These are phyloP conservation scores for Aquilaria malaccensis DNA, from an alignment of 345 rosid species.

Conservation along the genomic window DNA sequence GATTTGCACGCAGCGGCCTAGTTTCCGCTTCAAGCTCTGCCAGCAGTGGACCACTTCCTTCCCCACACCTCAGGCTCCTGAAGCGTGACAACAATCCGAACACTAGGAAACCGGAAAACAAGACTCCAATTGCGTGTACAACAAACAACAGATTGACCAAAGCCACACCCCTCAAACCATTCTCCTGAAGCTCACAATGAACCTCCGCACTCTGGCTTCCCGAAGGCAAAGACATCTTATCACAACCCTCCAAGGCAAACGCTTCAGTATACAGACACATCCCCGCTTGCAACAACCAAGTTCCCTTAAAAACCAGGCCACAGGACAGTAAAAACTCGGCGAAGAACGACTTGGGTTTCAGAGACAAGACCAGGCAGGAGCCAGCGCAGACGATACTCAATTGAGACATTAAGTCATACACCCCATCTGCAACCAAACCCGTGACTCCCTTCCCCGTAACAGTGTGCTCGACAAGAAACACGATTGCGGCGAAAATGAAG, in stretches of 20 bases:
- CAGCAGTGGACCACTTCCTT: conserved; percentile 38
- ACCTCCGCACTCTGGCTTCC: conserved; percentile 27
- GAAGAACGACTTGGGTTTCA: conserved; percentile 39
- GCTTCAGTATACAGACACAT: conserved; percentile 38
- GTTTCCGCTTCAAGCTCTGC: conserved; percentile 30
- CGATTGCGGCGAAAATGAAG: conserved; percentile 25
- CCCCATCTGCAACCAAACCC: conserved; percentile 23
- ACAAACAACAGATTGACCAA: conserved; percentile 48
- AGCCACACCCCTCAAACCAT: conserved; percentile 45
- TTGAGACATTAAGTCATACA: conserved; percentile 30
- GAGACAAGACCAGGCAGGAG: conserved; percentile 44
- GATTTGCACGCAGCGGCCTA: conserved; percentile 10
- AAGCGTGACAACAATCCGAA: conserved; percentile 30
- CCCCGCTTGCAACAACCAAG: conserved; percentile 51
- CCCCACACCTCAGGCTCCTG: conserved; percentile 28
- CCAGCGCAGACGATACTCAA: conserved; percentile 39
- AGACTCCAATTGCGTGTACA: conserved; percentile 35
- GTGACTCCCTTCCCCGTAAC: conserved; percentile 32
- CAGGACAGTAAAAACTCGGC: conserved; percentile 39
- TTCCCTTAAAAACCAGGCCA: conserved; percentile 45
- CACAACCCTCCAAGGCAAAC: conserved; percentile 40
- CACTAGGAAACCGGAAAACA: conserved; percentile 24
- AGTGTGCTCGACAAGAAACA: conserved; percentile 37
- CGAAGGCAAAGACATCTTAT: conserved; percentile 17
- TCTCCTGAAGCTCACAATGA: conserved; percentile 47